A percentile compares a stretch with the other conserved stretches of the same genome.
Evolutionary conservation across 2,329 filamentous ascomycete species (phyloP).

Genomic region (Cladophialophora yegresii): DNA sequence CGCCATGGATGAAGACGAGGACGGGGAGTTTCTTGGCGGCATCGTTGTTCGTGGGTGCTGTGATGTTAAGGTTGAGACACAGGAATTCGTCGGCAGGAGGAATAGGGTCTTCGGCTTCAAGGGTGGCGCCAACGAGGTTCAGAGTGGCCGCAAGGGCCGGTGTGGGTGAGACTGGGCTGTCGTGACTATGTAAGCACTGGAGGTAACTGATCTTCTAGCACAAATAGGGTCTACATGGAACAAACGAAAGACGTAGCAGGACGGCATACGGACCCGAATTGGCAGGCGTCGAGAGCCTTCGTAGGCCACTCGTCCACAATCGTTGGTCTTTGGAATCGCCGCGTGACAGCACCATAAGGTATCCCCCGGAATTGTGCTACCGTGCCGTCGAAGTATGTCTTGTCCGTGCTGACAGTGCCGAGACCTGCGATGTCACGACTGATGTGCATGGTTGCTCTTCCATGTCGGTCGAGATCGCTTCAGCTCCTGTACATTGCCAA

Average conservation of each 20-base stretch:
- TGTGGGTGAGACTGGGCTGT: background rate
- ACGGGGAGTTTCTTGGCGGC: background rate
- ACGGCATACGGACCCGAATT: background rate
- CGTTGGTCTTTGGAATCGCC: background rate
- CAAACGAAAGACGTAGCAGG: background rate
- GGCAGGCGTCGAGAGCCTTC: background rate
- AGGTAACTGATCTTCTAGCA: background rate
- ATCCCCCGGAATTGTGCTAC: conserved; percentile 1
- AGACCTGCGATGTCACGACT: background rate
- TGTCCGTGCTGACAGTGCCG: background rate
- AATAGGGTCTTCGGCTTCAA: background rate
- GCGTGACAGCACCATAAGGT: conserved; percentile 4
- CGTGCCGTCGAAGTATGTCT: background rate
- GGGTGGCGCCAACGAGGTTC: background rate
- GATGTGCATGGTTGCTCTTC: background rate
- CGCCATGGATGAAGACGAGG: background rate
- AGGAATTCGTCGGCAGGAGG: background rate
- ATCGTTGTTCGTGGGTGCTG: background rate
- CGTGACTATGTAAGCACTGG: background rate
- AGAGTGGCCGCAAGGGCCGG: background rate
- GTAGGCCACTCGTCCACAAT: conserved; percentile 42
- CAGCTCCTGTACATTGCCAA: background rate
- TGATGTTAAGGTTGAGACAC: background rate
- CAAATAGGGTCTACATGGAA: background rate
- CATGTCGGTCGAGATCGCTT: background rate